These are phyloP conservation scores for Entelexis paramagnoliae DNA, from an alignment of 1,139 yeast genomes.

Conservation along the genomic window DNA sequence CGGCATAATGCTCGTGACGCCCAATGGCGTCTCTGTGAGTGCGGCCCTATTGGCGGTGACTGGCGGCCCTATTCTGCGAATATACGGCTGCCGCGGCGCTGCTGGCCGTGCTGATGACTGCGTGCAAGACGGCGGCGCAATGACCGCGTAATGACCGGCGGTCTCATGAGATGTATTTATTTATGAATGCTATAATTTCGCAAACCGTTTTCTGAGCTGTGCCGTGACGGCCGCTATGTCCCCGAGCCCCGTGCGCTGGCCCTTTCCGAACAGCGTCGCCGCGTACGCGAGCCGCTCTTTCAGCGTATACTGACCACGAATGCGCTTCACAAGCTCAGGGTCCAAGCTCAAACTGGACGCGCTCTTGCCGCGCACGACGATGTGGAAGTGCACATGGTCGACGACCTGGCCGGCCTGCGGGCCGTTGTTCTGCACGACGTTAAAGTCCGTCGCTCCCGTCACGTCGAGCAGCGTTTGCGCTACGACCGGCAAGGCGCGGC, in stretches of 20 bases:
- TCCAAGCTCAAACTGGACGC: neutral
- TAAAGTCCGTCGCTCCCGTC: slow-evolving; percentile 54
- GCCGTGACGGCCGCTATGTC: neutral
- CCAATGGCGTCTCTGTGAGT: too few relatives aligned
- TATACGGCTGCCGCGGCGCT: too few relatives aligned
- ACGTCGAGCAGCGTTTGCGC: slow-evolving; percentile 42
- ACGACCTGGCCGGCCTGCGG: slow-evolving; percentile 79
- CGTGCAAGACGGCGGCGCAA: too few relatives aligned
- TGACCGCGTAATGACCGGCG: too few relatives aligned
- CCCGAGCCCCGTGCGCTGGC: slow-evolving; percentile 23
- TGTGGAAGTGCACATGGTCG: slow-evolving; percentile 82
- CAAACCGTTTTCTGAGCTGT: neutral
- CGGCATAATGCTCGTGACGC: too few relatives aligned
- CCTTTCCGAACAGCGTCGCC: slow-evolving; percentile 28
- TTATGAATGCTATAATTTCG: slow-evolving; percentile 4
- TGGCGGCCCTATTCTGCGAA: too few relatives aligned
- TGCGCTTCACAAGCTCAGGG: slow-evolving; percentile 6
- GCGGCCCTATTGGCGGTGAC: too few relatives aligned
- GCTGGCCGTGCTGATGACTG: too few relatives aligned
- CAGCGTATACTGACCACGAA: slow-evolving; percentile 5
- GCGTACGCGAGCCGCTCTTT: slow-evolving; percentile 11
- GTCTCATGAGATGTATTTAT: neutral
- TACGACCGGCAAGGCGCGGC: slow-evolving; percentile 55
- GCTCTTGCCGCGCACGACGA: slow-evolving; percentile 26
- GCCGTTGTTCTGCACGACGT: slow-evolving; percentile 78